Evolutionary conservation across 306 rosid species (phyloP).

Genomic region (Inga leiocalycina): DNA sequence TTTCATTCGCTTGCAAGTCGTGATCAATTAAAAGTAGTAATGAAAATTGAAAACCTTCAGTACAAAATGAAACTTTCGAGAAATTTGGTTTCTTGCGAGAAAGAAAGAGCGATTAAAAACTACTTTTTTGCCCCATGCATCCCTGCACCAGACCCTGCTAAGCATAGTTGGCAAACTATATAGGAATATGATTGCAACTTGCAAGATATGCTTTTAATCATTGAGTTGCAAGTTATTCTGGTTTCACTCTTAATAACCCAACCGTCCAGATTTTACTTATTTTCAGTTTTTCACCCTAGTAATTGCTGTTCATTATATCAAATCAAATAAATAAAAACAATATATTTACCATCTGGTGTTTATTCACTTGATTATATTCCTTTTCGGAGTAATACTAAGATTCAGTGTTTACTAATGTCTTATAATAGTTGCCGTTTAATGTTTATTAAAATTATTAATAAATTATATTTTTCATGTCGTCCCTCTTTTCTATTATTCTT

Average conservation of each 20-base stretch:
- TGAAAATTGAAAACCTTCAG: slow-evolving; percentile 18
- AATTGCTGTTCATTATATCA: neutral
- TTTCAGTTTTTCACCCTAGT: neutral
- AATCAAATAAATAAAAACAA: neutral
- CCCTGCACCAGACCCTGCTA: neutral
- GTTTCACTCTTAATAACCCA: neutral
- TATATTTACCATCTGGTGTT: neutral
- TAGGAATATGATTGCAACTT: slow-evolving; percentile 8
- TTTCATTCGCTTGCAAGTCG: slow-evolving; percentile 1
- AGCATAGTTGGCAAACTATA: slow-evolving; percentile 33
- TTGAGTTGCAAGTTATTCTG: slow-evolving; percentile 9
- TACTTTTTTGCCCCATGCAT: slow-evolving; percentile 12
- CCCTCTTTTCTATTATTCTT: neutral
- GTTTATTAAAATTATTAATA: neutral
- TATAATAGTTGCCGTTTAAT: neutral
- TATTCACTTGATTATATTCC: neutral
- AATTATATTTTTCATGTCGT: neutral
- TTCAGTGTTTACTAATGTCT: neutral
- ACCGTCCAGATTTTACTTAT: neutral
- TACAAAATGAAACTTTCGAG: slow-evolving; percentile 29
- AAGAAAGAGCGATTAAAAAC: neutral
- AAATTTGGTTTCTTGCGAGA: slow-evolving; percentile 27
- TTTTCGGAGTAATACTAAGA: neutral
- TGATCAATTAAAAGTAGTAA: neutral
- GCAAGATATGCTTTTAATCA: slow-evolving; percentile 26